Evolutionary conservation across 179 eudicot genomes (phyloP), one percentile per base, ranked within the genome.

Genomic region (Amaranthus tricolor): DNA sequence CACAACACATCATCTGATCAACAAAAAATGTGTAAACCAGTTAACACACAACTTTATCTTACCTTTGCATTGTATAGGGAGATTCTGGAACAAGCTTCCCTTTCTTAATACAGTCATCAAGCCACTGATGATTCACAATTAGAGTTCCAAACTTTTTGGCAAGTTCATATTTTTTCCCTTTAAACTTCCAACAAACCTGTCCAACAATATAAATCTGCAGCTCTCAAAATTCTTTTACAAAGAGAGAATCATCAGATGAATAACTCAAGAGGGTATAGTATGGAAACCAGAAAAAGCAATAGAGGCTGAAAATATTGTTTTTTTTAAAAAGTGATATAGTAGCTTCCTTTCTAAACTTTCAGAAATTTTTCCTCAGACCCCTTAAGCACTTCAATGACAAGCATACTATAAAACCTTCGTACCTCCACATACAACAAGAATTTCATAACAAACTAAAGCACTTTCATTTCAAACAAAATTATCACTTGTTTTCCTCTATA

Each of bases 121-220:
- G 62, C 98, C 98, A 94, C 56, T 75, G 82, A 88, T 94, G 98
- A 74, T 94, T 94, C 53, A 94, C 86, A 47, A 90, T 80, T 11
- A 69, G 10, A 9, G 79, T 92, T 69, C 85, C 84, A 16, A 85
- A 78, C 80, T 82, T 82, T 80, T 83, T 89, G 10, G 96, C 97
- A 77, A 89, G 69, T 71, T 88, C 87, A 77, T 90, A 89, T 50
- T 92, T 94, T 66, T 68, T 79, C 31, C 98, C 98, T 75, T 90
- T 79, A 81, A 88, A 89, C 79, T 87, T 87, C 96, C 91, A 87
- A 75, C 98, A 94, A 62, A 94, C 83, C 98, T 94, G 79, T 62
- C 52, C 78, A 89, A 51, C n/a, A 61, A 44, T 67, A 74, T 44
- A 58, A 44, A 7, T 45, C 64, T 17, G 24, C 13, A 17, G 2